Evolutionary conservation across 106 monocot genomes (phyloP).

Genomic region (Dioscorea dumetorum): DNA sequence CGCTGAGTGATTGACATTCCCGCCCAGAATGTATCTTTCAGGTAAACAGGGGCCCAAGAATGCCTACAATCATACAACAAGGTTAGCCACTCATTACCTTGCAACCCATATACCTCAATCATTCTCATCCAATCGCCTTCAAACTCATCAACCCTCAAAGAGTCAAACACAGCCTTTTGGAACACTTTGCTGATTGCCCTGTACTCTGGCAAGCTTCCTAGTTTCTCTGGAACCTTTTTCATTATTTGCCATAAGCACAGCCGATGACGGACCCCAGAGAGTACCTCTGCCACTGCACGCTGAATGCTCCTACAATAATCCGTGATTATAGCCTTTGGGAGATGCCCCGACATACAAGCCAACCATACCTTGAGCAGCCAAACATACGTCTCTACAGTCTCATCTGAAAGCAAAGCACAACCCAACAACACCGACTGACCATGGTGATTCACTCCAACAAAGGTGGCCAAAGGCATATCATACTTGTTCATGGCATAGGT

Average conservation of each 20-base stretch:
- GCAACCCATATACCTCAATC: conserved; percentile 44
- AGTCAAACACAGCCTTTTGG: conserved; percentile 59
- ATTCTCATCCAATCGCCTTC: conserved; percentile 43
- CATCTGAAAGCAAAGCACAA: conserved; percentile 43
- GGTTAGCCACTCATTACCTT: conserved; percentile 42
- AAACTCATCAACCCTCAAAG: conserved; percentile 39
- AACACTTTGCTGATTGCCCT: conserved; percentile 26
- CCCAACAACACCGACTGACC: conserved; percentile 44
- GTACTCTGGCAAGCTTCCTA: conserved; percentile 34
- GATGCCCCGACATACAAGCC: conserved; percentile 38
- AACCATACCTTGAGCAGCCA: conserved; percentile 54
- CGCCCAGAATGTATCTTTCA: conserved; percentile 62
- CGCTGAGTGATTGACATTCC: conserved; percentile 40
- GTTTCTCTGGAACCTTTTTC: conserved; percentile 35
- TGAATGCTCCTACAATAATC: conserved; percentile 38
- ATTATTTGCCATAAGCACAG: conserved; percentile 45
- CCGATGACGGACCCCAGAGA: conserved; percentile 39
- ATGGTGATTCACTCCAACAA: conserved; percentile 54
- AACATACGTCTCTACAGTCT: conserved; percentile 37
- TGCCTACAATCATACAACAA: conserved; percentile 34
- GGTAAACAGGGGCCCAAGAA: conserved; percentile 43
- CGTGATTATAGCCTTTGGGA: conserved; percentile 40
- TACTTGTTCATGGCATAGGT: conserved; percentile 19
- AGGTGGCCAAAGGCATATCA: conserved; percentile 29
- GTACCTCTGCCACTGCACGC: conserved; percentile 28